phyloP scores from a whole-genome alignment of 1,284 basidiomycete genomes.

The Trichosporon sp. region DNA sequence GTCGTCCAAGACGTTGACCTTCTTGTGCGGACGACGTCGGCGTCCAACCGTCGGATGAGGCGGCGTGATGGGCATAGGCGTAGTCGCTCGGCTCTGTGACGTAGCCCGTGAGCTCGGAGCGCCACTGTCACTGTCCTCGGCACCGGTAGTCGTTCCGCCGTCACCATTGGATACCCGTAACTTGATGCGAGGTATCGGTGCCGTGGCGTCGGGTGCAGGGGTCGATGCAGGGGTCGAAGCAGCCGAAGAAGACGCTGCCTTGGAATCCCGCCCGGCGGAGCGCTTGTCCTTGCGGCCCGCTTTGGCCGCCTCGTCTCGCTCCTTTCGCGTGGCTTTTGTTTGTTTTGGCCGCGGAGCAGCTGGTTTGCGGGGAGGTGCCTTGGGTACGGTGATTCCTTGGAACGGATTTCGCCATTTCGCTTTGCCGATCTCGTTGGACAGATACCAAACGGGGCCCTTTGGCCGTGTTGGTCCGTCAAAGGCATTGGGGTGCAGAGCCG shows the following conservation, averaged over 20 bases:
- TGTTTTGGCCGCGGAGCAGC: constrained; percentile 22
- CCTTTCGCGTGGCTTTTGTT: constrained; percentile 10
- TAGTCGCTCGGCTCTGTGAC: constrained; percentile 11
- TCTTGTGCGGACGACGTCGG: constrained; percentile 3
- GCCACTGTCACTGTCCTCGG: constrained; percentile 13
- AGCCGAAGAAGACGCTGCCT: not conserved
- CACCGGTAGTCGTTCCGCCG: not conserved
- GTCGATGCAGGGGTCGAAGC: constrained; percentile 3
- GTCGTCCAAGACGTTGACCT: constrained; percentile 22
- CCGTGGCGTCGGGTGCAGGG: not conserved
- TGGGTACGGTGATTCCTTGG: constrained; percentile 38
- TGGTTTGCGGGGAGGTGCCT: constrained; percentile 32
- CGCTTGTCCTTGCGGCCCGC: not conserved
- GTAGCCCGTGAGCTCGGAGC: constrained; percentile 6
- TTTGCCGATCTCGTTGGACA: constrained; percentile 28
- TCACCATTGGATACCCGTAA: constrained; percentile 7
- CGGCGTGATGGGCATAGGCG: constrained; percentile 3
- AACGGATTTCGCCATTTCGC: constrained; percentile 42
- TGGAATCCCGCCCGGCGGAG: constrained; percentile 6
- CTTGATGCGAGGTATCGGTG: constrained; percentile 15
- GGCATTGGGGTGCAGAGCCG: constrained; percentile 42
- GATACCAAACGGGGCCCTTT: constrained; percentile 43
- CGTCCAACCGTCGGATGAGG: not conserved
- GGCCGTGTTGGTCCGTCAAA: constrained; percentile 32
- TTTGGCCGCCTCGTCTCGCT: constrained; percentile 2